Evolutionary conservation across 1,139 yeast species (phyloP), one percentile per base, ranked within the genome.

Genomic region (Yamadazyma jaroonii): DNA sequence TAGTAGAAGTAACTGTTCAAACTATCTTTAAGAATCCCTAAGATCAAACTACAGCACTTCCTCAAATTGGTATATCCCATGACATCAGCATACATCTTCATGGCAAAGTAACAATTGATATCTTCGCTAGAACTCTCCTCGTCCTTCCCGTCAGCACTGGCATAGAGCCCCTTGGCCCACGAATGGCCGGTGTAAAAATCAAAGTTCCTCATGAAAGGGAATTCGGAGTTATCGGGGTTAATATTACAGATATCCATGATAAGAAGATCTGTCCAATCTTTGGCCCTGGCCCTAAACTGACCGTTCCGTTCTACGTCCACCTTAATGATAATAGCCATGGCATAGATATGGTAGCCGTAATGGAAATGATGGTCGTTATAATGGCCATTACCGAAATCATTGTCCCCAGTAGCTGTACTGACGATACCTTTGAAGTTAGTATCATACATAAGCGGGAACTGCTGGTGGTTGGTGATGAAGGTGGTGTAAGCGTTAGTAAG

Each of bases 81-180:
- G 5, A 82, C 82, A 24, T 69, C 64, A 38, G 89, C 95, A 90
- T 92, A 85, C 45, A 85, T 66, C 57, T 83, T 84, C 84, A 85
- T 81, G 42, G 84, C 95, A 59, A 84, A 85, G n/a, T 86, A 78
- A 53, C 83, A 83, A 61, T 86, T 84, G 64, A 80, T 81, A 54
- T 85, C 94, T 57, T 86, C 95, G 11, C 90, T 81, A n/a, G 86
- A 69, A 3, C 90, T 81, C 59, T 86, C 95, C 62, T 86, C 84
- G 53, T 86, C 81, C 52, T 81, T 80, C 42, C 95, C 94, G 53
- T 84, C 94, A 26, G 80, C 84, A 47, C 79, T 64, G 27, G 72
- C 76, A 52, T 77, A 81, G 44, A 85, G 63, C 12, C 95, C 95
- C 41, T 77, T 77, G 6, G 95, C 94, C 89, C 92, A 85, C 2